Percentiles rank a stretch among this genome's conserved stretches.
These are phyloP conservation scores for Penicillium angulare DNA, from an alignment of 495 filamentous ascomycete species.

Conservation along the genomic window DNA sequence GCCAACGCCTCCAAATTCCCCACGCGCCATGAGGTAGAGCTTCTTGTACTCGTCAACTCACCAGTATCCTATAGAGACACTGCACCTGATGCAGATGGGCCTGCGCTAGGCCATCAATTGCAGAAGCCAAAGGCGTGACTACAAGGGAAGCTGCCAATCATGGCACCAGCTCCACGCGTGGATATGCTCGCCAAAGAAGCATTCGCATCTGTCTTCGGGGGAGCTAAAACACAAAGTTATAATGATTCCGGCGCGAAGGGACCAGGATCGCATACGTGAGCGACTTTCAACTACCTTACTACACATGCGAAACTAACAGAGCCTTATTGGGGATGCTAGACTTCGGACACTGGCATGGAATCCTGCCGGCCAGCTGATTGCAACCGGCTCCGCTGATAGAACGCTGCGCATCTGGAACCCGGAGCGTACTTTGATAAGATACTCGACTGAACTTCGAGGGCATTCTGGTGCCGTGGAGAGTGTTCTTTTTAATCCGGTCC, in stretches of 20 bases:
- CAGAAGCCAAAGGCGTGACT: slow-evolving; percentile 12
- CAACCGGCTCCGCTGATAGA: slow-evolving; percentile 78
- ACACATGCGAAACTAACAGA: slow-evolving; percentile 3
- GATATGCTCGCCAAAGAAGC: slow-evolving; percentile 61
- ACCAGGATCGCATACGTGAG: slow-evolving; percentile 54
- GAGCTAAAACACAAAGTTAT: slow-evolving; percentile 61
- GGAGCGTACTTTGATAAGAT: slow-evolving; percentile 73
- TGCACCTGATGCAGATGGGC: slow-evolving; percentile 13
- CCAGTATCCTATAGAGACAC: slow-evolving; percentile 8
- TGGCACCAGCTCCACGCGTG: slow-evolving; percentile 53
- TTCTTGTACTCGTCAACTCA: neutral
- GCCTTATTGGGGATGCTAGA: slow-evolving; percentile 22
- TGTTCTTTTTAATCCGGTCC: slow-evolving; percentile 84
- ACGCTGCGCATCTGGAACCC: slow-evolving; percentile 91
- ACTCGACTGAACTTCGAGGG: slow-evolving; percentile 84
- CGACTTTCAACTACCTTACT: neutral
- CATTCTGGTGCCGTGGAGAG: slow-evolving; percentile 77
- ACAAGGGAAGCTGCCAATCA: slow-evolving; percentile 22
- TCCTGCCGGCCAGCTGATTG: slow-evolving; percentile 78
- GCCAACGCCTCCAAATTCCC: neutral
- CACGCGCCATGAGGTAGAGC: neutral
- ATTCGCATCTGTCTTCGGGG: slow-evolving; percentile 56
- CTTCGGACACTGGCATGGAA: slow-evolving; percentile 86
- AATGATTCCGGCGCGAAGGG: slow-evolving; percentile 55
- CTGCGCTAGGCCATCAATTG: slow-evolving; percentile 12